A percentile compares a stretch with the other conserved stretches of the same genome.
Conservation (phyloP, 2,329 filamentous ascomycete genomes). For the Xylariaceae sp. region DNA sequence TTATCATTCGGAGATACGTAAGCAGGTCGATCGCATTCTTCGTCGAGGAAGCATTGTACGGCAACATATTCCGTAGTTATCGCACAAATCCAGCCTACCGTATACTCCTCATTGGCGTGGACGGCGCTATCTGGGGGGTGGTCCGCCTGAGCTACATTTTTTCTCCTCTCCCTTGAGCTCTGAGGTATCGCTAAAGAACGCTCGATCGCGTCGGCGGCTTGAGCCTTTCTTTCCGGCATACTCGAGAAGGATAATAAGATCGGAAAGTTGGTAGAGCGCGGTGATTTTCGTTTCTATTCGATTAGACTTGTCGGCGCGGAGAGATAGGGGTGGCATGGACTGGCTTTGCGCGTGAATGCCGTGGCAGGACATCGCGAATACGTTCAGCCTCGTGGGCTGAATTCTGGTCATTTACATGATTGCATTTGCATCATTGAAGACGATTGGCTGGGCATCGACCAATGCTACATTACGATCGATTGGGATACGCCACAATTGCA, state of each 20-base stretch:
- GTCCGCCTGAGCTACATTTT: background rate
- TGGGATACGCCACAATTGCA: background rate
- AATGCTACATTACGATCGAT: background rate
- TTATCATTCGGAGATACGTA: no score
- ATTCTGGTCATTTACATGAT: background rate
- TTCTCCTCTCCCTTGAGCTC: no score
- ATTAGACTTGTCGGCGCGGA: background rate
- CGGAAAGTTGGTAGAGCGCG: background rate
- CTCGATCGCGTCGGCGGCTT: background rate
- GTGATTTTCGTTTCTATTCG: background rate
- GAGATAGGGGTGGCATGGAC: background rate
- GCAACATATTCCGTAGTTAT: no score
- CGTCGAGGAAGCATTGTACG: no score
- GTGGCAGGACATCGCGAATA: background rate
- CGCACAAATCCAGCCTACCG: no score
- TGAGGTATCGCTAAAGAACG: background rate
- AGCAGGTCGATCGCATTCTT: no score
- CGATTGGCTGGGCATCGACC: background rate
- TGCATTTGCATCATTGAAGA: no score
- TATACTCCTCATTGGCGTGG: background rate
- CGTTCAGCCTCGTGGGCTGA: background rate
- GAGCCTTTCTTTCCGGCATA: background rate
- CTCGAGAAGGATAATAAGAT: background rate
- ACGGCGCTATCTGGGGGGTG: background rate
- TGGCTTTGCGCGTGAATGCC: background rate